Conservation (phyloP, 345 rosid genomes). For the Eucalyptus fibrosa region DNA sequence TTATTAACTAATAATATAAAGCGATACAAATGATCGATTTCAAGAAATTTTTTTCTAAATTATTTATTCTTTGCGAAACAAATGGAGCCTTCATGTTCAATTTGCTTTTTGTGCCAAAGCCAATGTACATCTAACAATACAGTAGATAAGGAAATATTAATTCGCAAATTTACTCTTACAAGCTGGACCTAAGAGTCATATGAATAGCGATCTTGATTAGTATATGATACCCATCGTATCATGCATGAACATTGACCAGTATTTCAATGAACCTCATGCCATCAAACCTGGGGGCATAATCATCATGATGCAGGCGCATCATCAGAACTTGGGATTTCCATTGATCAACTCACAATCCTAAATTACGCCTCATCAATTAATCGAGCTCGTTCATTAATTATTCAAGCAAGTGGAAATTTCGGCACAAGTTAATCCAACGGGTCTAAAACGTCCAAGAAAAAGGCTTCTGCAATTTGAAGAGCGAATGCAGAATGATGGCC, state of each 20-base stretch:
- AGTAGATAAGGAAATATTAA: too few species aligned
- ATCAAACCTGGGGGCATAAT: neutral
- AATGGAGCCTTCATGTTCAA: too few species aligned
- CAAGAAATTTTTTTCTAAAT: too few species aligned
- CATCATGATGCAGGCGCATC: neutral
- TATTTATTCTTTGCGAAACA: too few species aligned
- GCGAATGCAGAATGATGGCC: neutral
- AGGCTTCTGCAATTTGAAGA: neutral
- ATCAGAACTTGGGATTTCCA: neutral
- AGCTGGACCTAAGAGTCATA: neutral
- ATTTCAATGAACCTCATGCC: neutral
- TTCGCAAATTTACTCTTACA: neutral
- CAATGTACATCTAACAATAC: too few species aligned
- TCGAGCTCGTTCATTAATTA: too few species aligned
- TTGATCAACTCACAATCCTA: neutral
- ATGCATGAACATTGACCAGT: neutral
- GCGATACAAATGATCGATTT: fast-evolving
- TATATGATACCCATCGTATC: neutral
- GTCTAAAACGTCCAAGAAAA: neutral
- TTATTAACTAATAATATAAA: too few species aligned
- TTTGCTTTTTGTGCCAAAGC: too few species aligned
- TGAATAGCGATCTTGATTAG: too few species aligned
- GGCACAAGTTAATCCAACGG: neutral
- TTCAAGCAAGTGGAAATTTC: neutral
- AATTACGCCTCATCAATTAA: too few species aligned